Evolutionary conservation across 257 asterid species (phyloP).

Genomic region (Solanum piurae): DNA sequence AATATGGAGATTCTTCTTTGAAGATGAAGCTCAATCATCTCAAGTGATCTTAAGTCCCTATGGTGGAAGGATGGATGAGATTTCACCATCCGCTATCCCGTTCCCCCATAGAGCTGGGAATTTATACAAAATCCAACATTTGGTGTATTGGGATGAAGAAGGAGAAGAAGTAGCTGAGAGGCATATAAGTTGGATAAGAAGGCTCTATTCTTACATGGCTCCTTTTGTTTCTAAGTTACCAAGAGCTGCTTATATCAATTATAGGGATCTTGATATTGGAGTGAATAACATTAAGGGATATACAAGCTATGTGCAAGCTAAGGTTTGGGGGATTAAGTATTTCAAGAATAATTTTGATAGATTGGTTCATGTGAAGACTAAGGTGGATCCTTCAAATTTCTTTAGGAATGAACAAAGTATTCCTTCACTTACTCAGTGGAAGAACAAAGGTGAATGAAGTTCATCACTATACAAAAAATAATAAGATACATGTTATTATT

Average conservation of each 20-base stretch:
- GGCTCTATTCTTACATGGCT: not conserved
- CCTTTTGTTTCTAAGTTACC: constrained; percentile 1
- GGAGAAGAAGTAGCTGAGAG: not conserved
- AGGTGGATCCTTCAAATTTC: constrained; percentile 1
- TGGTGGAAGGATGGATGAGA: constrained; percentile 5
- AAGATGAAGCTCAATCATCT: not conserved
- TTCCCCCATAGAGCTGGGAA: constrained; percentile 3
- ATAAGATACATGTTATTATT: not conserved
- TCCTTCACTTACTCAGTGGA: not conserved
- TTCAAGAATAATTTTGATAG: constrained; percentile 2
- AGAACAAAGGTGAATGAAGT: not conserved
- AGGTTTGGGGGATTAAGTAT: constrained; percentile 1
- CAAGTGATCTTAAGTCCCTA: not conserved
- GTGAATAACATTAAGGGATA: not conserved
- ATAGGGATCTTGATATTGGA: constrained; percentile 9
- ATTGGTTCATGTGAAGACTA: constrained; percentile 2
- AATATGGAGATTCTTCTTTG: not conserved
- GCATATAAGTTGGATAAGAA: constrained; percentile 6
- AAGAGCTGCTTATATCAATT: constrained; percentile 1
- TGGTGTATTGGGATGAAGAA: not conserved
- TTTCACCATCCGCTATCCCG: not conserved
- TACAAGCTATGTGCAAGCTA: not conserved
- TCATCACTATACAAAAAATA: not conserved
- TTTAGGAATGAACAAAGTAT: constrained; percentile 8
- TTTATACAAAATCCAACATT: not conserved